Percentiles rank a stretch among this genome's conserved stretches.
Evolutionary conservation across 2,329 filamentous ascomycete genomes (phyloP).

Genomic region (Pseudocercospora eumusae): DNA sequence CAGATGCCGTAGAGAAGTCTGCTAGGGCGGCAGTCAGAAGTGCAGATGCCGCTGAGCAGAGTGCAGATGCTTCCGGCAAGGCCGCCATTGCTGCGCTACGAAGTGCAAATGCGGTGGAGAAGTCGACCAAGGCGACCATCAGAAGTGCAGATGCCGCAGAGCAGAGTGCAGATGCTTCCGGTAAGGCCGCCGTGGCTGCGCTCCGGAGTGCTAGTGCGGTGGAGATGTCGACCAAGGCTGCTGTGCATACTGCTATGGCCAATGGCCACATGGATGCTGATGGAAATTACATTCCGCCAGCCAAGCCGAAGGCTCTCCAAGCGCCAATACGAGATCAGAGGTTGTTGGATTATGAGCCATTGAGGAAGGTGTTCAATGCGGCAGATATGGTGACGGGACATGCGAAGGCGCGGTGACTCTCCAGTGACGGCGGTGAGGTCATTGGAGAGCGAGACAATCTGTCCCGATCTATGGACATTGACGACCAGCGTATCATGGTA

Average conservation of each 20-base stretch:
- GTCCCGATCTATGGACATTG: neutral
- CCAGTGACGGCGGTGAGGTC: neutral
- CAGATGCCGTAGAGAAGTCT: slow-evolving; percentile 19
- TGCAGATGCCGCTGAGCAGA: slow-evolving; percentile 16
- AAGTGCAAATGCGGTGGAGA: slow-evolving; percentile 21
- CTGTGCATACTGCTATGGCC: slow-evolving; percentile 27
- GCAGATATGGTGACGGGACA: neutral
- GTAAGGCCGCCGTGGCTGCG: slow-evolving; percentile 19
- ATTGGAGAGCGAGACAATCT: neutral
- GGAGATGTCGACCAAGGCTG: slow-evolving; percentile 20
- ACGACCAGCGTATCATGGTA: neutral
- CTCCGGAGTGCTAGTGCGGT: slow-evolving; percentile 21
- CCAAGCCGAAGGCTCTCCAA: neutral
- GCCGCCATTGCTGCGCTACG: slow-evolving; percentile 21
- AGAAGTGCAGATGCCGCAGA: slow-evolving; percentile 15
- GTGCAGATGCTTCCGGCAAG: slow-evolving; percentile 19
- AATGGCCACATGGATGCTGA: slow-evolving; percentile 27
- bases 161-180: slow-evolving; percentile 19
- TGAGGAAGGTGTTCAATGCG: neutral
- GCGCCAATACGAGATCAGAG: neutral
- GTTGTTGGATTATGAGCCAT: neutral
- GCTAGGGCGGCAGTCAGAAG: slow-evolving; percentile 18
- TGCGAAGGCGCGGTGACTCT: slow-evolving; percentile 8
- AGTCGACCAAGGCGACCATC: slow-evolving; percentile 20
- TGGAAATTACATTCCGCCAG: slow-evolving; percentile 22